These are phyloP conservation scores for Trichoderma sp. DNA, from an alignment of 2,329 filamentous ascomycete species.

Conservation along the genomic window DNA sequence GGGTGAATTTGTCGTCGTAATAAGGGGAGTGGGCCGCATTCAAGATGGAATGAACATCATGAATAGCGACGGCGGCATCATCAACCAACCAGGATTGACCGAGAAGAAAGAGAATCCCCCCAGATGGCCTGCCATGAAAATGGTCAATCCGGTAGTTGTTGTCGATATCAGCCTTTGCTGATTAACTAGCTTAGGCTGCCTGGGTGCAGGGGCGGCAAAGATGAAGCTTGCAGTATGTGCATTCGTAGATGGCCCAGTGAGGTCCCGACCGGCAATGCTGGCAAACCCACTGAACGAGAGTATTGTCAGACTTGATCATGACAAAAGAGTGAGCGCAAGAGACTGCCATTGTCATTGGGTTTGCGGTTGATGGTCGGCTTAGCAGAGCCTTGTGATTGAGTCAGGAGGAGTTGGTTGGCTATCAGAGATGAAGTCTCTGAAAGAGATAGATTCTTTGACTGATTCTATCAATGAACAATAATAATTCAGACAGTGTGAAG, in stretches of 20 bases:
- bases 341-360: constrained; percentile 43
- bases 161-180: background rate
- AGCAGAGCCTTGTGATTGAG: background rate
- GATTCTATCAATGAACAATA: background rate
- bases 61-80: background rate
- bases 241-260: constrained; percentile 68
- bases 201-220: constrained; percentile 59
- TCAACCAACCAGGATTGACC: background rate
- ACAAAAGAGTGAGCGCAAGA: constrained; percentile 62
- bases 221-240: constrained; percentile 65
- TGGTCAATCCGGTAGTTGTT: background rate
- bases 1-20: background rate
- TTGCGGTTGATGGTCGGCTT: background rate
- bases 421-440: background rate
- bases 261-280: constrained; percentile 62
- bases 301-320: constrained; percentile 65
- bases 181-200: constrained; percentile 25
- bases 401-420: background rate
- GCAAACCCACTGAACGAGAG: constrained; percentile 64
- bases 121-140: background rate
- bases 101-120: background rate
- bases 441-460: background rate
- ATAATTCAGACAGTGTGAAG: background rate
- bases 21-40: background rate
- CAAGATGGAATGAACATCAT: background rate